Conservation (phyloP, 2,329 filamentous ascomycete species). For the Microcera coccophila region DNA sequence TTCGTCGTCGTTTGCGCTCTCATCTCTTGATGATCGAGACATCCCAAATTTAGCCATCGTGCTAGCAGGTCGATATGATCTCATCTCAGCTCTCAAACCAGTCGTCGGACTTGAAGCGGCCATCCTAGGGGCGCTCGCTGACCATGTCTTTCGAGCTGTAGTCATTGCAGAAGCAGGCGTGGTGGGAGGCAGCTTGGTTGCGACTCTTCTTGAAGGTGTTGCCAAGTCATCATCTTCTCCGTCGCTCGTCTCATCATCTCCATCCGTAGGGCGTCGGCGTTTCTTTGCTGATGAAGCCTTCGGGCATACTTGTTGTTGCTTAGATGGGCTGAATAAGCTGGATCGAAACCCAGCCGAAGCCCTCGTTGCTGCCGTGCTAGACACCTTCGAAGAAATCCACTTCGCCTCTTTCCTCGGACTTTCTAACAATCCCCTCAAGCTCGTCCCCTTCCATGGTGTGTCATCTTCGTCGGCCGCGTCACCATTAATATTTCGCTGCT, state of each 20-base stretch:
- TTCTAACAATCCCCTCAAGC: constrained; percentile 43
- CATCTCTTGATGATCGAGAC: background rate
- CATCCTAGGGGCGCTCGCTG: constrained; percentile 13
- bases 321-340: constrained; percentile 15
- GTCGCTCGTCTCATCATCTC: constrained; percentile 16
- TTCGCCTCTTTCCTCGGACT: constrained; percentile 34
- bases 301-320: constrained; percentile 1
- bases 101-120: constrained; percentile 8
- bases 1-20: constrained; percentile 23
- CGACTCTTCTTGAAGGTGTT: constrained; percentile 14
- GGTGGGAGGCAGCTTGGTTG: constrained; percentile 7
- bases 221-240: constrained; percentile 13
- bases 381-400: constrained; percentile 22
- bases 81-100: constrained; percentile 1
- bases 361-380: constrained; percentile 20
- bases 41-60: background rate
- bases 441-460: constrained; percentile 29
- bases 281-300: constrained; percentile 9
- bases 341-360: constrained; percentile 28
- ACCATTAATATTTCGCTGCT: constrained; percentile 23
- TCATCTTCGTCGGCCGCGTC: constrained; percentile 4
- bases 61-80: constrained; percentile 4
- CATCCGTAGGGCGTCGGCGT: constrained; percentile 8
- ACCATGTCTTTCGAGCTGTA: constrained; percentile 10
- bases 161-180: constrained; percentile 5